These are phyloP conservation scores for Byssothecium circinans DNA, from an alignment of 2,329 filamentous ascomycete species.

Conservation along the genomic window DNA sequence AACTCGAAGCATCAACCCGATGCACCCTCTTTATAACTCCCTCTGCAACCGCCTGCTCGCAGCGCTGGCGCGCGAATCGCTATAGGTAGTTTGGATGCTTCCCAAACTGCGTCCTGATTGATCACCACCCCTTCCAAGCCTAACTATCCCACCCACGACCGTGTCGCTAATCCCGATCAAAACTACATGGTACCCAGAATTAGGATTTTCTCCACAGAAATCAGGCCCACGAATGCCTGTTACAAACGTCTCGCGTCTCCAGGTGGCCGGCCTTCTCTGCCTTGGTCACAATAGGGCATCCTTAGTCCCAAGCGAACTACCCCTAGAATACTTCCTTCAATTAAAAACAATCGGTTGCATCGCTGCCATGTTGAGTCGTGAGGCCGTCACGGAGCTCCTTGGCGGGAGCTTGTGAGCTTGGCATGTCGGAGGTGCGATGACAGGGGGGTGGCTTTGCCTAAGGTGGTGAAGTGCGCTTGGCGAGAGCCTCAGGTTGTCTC, in stretches of 20 bases:
- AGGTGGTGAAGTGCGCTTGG: constrained; percentile 3
- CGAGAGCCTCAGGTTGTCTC: constrained; percentile 2
- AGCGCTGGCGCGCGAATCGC: background rate
- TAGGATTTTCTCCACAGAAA: constrained; percentile 2
- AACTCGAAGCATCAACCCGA: background rate
- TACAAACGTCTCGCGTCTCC: constrained; percentile 7
- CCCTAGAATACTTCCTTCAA: background rate
- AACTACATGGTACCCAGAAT: background rate
- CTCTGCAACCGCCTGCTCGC: background rate
- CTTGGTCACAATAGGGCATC: background rate
- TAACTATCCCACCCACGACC: background rate
- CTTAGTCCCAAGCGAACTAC: background rate
- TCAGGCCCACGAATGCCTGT: background rate
- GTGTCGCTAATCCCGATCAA: background rate
- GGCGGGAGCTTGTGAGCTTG: constrained; percentile 6
- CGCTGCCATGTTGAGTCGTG: background rate
- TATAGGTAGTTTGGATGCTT: too few relatives aligned
- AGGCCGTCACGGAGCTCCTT: background rate
- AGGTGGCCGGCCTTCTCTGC: background rate
- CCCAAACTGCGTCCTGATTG: constrained; percentile 1
- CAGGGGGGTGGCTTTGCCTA: constrained; percentile 1
- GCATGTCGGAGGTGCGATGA: constrained; percentile 4
- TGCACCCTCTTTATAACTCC: constrained; percentile 4
- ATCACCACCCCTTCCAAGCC: constrained; percentile 2
- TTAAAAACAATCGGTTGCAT: background rate